Evolutionary conservation across 1,139 yeast species (phyloP), one percentile per base, ranked within the genome.

Genomic region (Wickerhamomyces sp.): DNA sequence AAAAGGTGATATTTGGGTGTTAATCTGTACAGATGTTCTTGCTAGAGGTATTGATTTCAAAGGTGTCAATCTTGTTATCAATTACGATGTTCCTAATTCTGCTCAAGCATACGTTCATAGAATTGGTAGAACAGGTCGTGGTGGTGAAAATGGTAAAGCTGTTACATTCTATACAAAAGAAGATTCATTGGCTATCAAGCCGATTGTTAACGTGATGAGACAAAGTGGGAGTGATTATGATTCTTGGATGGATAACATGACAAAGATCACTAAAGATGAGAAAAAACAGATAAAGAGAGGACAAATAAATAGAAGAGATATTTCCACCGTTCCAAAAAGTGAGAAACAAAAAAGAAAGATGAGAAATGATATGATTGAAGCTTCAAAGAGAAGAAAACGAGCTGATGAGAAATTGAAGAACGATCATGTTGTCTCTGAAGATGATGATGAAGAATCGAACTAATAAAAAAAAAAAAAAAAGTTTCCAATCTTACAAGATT

Each of bases 71-170:
- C 61, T 91, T 42, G 97, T 93, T 23, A 85, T 93, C 48, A 93
- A 93, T 61, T 93, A 91, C 57, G 99, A 93, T 62, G 95, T 91
- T 6, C 99, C 99, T 13, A 87, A 80, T 51, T 75, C 84, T 33
- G 87, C 97, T 0, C 97, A 91, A 59, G 82, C 96, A 0, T 93
- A 93, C 58, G 96, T 93, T 29, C 99, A 93, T 60, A 76, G 99
- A 64, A 87, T 93, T 51, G 99, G 99, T 59, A 83, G 99, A 68
- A 91, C 98, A 2, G 99, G 98, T 46, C 81, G 99, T 69, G 96
- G 91, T 33, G 96, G 96, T 2, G 76, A 83, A 46, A 53, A 64
- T 4, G 98, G 98, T 41, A 73, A 71, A 49, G 96, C 98, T 0
- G 76, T 91, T 17, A 93, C 98, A 0, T 82, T 89, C 47, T 93